phyloP scores from a whole-genome alignment of 345 rosid genomes.

The Rhodamnia rubescens region DNA sequence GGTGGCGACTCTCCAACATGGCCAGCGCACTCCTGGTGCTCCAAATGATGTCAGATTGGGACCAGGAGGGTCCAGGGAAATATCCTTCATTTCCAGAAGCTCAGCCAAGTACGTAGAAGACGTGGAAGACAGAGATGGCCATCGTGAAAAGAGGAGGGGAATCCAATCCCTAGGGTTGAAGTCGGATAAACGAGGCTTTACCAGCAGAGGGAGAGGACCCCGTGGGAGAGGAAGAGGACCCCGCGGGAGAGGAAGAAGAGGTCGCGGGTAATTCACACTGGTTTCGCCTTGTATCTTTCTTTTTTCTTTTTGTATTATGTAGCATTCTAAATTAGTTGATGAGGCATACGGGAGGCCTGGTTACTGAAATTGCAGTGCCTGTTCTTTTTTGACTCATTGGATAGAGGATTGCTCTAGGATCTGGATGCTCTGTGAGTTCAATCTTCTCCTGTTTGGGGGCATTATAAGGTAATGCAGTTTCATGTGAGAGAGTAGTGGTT shows the following conservation, averaged over 20 bases:
- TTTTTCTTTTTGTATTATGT: neutral
- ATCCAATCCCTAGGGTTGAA: constrained; percentile 69
- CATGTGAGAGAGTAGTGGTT: neutral
- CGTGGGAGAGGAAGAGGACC: constrained; percentile 32
- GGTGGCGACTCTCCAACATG: constrained; percentile 43
- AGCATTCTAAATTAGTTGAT: neutral
- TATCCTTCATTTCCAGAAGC: constrained; percentile 60
- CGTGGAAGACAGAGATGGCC: constrained; percentile 25
- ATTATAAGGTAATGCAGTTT: neutral
- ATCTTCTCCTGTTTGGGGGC: neutral
- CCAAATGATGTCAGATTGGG: constrained; percentile 56
- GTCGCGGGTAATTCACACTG: neutral
- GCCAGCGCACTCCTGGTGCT: constrained; percentile 15
- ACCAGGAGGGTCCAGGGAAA: constrained; percentile 84
- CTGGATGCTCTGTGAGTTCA: neutral
- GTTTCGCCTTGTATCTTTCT: neutral
- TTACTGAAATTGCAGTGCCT: neutral
- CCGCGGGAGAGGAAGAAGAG: constrained; percentile 24
- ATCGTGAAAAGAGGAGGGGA: constrained; percentile 52
- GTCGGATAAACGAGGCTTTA: constrained; percentile 26
- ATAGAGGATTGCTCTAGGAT: neutral
- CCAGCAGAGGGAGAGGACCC: constrained; percentile 30
- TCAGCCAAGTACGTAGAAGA: constrained; percentile 54
- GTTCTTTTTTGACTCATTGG: neutral
- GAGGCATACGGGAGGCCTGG: neutral